Conservation (phyloP, 2,329 filamentous ascomycete species). For the Tetracladium maxilliforme region DNA sequence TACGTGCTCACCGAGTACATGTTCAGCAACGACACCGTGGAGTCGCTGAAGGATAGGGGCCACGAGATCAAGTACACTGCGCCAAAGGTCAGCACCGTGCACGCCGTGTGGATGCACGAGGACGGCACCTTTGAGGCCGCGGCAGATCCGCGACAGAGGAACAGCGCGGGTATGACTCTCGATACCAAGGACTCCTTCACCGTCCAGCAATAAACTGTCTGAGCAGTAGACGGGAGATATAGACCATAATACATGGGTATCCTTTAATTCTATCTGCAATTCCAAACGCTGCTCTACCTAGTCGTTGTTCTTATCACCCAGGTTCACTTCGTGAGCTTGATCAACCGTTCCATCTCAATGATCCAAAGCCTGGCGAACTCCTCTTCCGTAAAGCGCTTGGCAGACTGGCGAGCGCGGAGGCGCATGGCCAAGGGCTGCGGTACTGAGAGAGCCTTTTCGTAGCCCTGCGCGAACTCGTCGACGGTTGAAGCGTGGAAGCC, state of each 20-base stretch:
- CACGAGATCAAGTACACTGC: slow-evolving; percentile 61
- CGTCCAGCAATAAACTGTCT: too few relatives aligned
- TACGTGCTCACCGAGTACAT: slow-evolving; percentile 49
- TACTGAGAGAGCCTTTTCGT: slow-evolving; percentile 60
- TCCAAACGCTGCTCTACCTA: slow-evolving; percentile 2
- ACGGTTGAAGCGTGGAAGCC: slow-evolving; percentile 77
- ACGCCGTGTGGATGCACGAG: slow-evolving; percentile 44
- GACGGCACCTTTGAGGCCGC: slow-evolving; percentile 67
- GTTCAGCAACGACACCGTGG: slow-evolving; percentile 51
- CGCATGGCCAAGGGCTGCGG: slow-evolving; percentile 52
- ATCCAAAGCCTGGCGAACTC: slow-evolving; percentile 75
- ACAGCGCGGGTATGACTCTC: slow-evolving; percentile 48
- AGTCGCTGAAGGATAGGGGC: slow-evolving; percentile 45
- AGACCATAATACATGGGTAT: too few relatives aligned
- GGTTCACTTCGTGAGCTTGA: slow-evolving; percentile 23
- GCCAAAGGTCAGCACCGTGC: slow-evolving; percentile 51
- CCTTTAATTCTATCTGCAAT: slow-evolving; percentile 1
- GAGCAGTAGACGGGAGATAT: too few relatives aligned
- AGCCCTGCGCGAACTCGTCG: slow-evolving; percentile 68
- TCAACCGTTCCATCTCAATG: slow-evolving; percentile 55
- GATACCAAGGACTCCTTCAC: slow-evolving; percentile 10
- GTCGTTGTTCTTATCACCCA: slow-evolving; percentile 1
- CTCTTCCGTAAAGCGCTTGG: slow-evolving; percentile 74
- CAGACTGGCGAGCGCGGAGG: slow-evolving; percentile 59
- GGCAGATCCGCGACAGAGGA: slow-evolving; percentile 58